Conservation (phyloP, 2,329 filamentous ascomycete genomes). For the Chaetomium strumarium region DNA sequence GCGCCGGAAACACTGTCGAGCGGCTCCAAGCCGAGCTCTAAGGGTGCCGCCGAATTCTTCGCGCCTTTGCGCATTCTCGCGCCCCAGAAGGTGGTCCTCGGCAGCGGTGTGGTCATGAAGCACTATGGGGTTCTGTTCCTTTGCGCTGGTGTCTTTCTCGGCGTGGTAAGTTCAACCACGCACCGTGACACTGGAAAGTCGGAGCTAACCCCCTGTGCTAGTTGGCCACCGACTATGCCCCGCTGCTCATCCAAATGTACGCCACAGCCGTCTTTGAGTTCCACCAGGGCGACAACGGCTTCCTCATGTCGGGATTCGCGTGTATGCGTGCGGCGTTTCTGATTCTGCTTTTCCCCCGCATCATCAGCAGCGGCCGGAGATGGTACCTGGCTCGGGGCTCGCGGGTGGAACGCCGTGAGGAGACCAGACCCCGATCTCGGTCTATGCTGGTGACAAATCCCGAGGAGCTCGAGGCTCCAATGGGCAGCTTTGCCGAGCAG, state of each 20-base stretch:
- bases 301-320: constrained; percentile 51
- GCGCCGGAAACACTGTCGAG: constrained; percentile 36
- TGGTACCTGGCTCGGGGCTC: constrained; percentile 25
- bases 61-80: constrained; percentile 57
- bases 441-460: constrained; percentile 32
- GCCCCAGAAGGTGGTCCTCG: constrained; percentile 49
- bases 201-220: constrained; percentile 23
- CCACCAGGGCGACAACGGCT: constrained; percentile 49
- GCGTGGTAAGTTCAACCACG: constrained; percentile 42
- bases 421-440: neutral
- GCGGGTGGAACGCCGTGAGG: neutral
- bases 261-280: constrained; percentile 51
- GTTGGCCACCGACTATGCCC: constrained; percentile 63
- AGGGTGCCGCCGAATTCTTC: constrained; percentile 50
- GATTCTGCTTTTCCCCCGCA: constrained; percentile 47
- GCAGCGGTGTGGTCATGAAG: constrained; percentile 43
- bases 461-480: constrained; percentile 37
- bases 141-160: constrained; percentile 60
- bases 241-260: constrained; percentile 55
- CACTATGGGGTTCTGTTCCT: constrained; percentile 61
- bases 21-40: constrained; percentile 27
- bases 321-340: constrained; percentile 50
- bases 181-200: neutral
- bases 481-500: constrained; percentile 36
- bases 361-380: constrained; percentile 37